These are phyloP conservation scores for Rhodosporidiobolus sp. DNA, from an alignment of 768 basidiomycete species.

Conservation along the genomic window DNA sequence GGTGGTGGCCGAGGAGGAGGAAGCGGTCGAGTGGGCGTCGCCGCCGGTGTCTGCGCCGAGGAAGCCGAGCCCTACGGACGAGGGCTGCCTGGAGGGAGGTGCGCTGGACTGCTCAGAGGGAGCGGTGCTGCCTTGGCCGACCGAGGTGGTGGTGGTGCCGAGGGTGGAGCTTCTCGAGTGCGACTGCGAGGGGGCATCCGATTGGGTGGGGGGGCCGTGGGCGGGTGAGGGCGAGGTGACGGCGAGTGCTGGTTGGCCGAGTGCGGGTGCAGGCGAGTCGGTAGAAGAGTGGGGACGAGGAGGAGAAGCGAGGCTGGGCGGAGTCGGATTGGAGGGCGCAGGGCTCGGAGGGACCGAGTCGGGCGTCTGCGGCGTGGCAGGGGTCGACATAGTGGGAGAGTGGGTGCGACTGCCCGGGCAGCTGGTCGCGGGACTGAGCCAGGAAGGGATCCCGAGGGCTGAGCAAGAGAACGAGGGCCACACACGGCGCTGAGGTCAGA, in stretches of 20 bases:
- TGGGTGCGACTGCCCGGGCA: neutral
- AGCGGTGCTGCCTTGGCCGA: no score
- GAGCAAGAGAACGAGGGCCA: no score
- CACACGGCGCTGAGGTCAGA: no score
- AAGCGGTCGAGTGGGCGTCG: neutral
- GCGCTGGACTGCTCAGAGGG: neutral
- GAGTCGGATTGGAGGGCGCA: neutral
- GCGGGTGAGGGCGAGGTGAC: neutral
- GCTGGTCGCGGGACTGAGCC: no score
- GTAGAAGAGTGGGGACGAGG: neutral
- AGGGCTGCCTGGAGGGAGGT: slow-evolving; percentile 2
- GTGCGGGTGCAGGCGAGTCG: no score
- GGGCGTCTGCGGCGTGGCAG: neutral
- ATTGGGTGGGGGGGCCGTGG: neutral
- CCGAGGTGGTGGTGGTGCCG: neutral
- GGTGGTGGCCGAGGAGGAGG: no score
- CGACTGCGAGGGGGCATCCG: neutral
- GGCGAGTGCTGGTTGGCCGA: no score
- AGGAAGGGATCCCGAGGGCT: no score
- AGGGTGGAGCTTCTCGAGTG: neutral
- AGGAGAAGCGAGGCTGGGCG: neutral
- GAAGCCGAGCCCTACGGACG: slow-evolving; percentile 26
- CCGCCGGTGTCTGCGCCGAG: slow-evolving; percentile 4
- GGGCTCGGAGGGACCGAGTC: no score
- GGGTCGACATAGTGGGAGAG: slow-evolving; percentile 5